These are phyloP conservation scores for Starmerella vitae DNA, from an alignment of 805 yeast genomes.

Conservation along the genomic window DNA sequence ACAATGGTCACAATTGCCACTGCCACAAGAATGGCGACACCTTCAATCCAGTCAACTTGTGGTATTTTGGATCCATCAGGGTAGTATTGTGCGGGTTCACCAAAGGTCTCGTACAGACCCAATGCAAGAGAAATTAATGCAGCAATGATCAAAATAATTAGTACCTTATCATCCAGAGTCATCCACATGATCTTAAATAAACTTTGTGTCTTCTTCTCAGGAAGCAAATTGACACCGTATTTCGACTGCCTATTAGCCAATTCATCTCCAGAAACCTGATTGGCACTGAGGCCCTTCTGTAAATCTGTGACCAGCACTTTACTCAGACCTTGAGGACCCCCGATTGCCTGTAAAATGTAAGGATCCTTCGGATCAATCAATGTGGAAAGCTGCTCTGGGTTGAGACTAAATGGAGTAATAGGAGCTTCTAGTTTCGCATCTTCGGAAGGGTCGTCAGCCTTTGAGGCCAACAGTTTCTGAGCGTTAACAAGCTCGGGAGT, in stretches of 20 bases:
- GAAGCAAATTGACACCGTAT: constrained; percentile 62
- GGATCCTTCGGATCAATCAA: constrained; percentile 31
- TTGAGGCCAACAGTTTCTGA: constrained; percentile 9
- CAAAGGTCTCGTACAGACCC: constrained; percentile 86
- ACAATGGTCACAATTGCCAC: constrained; percentile 80
- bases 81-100: constrained; percentile 65
- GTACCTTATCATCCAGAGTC: constrained; percentile 82
- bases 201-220: constrained; percentile 55
- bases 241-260: constrained; percentile 29
- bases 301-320: constrained; percentile 25
- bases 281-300: constrained; percentile 24
- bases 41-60: constrained; percentile 95
- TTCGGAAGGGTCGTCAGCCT: constrained; percentile 1
- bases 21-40: constrained; percentile 92
- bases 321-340: constrained; percentile 28
- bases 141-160: constrained; percentile 69
- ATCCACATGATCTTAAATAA: constrained; percentile 58
- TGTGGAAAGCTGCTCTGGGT: constrained; percentile 17
- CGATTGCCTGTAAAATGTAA: constrained; percentile 27
- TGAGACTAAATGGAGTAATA: constrained; percentile 10
- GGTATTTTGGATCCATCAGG: constrained; percentile 66
- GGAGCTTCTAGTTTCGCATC: background rate
- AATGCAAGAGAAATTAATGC: constrained; percentile 80
- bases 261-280: constrained; percentile 18
- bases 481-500: constrained; percentile 11